Percentiles rank a stretch among this genome's conserved stretches.
Evolutionary conservation across 2,329 filamentous ascomycete genomes (phyloP).

Genomic region (Aspergillus latus): DNA sequence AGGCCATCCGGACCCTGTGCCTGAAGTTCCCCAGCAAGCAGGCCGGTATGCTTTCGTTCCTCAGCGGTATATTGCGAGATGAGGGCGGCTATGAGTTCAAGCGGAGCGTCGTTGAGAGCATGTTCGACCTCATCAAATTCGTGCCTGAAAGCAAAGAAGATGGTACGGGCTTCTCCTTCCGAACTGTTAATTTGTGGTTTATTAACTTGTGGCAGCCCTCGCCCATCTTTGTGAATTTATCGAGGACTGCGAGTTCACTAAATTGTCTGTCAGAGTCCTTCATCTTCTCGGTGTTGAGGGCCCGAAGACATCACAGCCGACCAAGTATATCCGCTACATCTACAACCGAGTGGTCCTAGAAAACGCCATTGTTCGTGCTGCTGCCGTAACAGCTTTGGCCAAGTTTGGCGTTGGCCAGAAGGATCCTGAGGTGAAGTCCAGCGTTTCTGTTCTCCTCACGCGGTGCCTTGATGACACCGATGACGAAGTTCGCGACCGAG

Average conservation of each 20-base stretch:
- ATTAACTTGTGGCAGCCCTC: slow-evolving; percentile 58
- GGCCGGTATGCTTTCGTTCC: slow-evolving; percentile 94
- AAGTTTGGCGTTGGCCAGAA: slow-evolving; percentile 98
- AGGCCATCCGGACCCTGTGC: slow-evolving; percentile 93
- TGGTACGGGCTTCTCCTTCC: slow-evolving; percentile 34
- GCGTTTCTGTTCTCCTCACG: slow-evolving; percentile 86
- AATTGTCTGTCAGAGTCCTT: slow-evolving; percentile 90
- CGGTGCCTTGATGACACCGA: slow-evolving; percentile 95
- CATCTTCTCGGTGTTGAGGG: slow-evolving; percentile 93
- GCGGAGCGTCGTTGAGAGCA: slow-evolving; percentile 94
- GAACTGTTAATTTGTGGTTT: neutral
- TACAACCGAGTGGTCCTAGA: slow-evolving; percentile 98
- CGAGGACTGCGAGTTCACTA: slow-evolving; percentile 98
- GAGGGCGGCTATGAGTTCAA: slow-evolving; percentile 99
- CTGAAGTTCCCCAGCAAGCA: slow-evolving; percentile 98
- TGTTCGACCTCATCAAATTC: slow-evolving; percentile 99
- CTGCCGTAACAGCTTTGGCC: slow-evolving; percentile 89
- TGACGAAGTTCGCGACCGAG: slow-evolving; percentile 94
- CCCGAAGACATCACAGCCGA: slow-evolving; percentile 90
- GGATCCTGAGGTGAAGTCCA: slow-evolving; percentile 94
- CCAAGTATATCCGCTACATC: slow-evolving; percentile 98
- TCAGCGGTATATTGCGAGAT: slow-evolving; percentile 93
- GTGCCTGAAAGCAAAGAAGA: slow-evolving; percentile 82
- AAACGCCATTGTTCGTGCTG: slow-evolving; percentile 92
- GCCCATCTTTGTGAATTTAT: slow-evolving; percentile 98